Evolutionary conservation across 805 yeast genomes (phyloP).

Genomic region (Lipomyces orientalis): DNA sequence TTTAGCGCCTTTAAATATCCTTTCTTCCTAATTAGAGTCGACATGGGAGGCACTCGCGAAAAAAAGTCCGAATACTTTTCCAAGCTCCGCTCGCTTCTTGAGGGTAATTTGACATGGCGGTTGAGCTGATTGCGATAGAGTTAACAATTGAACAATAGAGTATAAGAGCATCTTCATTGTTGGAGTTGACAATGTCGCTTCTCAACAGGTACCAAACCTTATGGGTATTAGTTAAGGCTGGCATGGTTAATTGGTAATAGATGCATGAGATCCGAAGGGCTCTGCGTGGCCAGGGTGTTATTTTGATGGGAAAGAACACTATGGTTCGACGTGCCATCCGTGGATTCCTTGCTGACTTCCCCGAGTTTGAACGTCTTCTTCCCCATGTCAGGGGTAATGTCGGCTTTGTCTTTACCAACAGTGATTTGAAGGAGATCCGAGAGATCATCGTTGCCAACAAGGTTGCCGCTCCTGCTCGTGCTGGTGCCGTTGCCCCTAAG

Average conservation of each 20-base stretch:
- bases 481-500: constrained; percentile 99
- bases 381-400: constrained; percentile 97
- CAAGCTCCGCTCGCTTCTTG: constrained; percentile 93
- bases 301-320: constrained; percentile 99
- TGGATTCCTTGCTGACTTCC: constrained; percentile 90
- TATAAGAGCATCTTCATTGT: constrained; percentile 98
- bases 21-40: constrained; percentile 78
- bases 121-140: neutral
- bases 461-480: constrained; percentile 99
- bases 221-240: neutral
- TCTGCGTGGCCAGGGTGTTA: constrained; percentile 92
- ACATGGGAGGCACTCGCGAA: constrained; percentile 99
- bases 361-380: constrained; percentile 93
- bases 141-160: constrained; percentile 52
- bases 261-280: constrained; percentile 99
- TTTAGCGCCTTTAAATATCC: constrained; percentile 82
- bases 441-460: constrained; percentile 86
- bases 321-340: constrained; percentile 99
- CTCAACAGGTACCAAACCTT: constrained; percentile 69
- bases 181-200: constrained; percentile 99
- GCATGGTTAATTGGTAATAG: constrained; percentile 1
- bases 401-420: constrained; percentile 99
- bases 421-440: constrained; percentile 89
- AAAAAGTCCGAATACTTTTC: constrained; percentile 94
- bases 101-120: constrained; percentile 42